Evolutionary conservation across 805 yeast species (phyloP), one percentile per base, ranked within the genome.

Genomic region (Candida broadrunensis): DNA sequence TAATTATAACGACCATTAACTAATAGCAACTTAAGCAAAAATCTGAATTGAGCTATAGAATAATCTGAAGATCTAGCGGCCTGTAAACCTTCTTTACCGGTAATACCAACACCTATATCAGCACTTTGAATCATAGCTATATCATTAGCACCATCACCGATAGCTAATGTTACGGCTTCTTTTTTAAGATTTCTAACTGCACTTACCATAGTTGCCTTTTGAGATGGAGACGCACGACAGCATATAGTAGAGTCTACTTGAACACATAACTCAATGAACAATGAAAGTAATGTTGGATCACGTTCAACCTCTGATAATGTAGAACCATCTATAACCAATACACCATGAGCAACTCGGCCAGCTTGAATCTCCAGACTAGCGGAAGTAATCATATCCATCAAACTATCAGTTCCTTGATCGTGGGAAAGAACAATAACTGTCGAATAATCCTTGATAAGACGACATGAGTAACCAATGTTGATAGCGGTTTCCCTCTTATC

Each of bases 111-210:
- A 21, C 99, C 99, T 41, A 93, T 88, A 62, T 93, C 98, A 0
- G 99, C 99, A 55, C 95, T 85, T 66, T 93, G 97, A 46, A 93
- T 93, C 99, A 93, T 93, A 1, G 99, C 98, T 58, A 93, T 90
- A 63, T 93, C 99, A 58, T 93, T 93, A 2, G 99, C 99, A 48
- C 99, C 99, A 65, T 93, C 99, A 6, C 99, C 99, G 57, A 93
- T 86, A 0, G 99, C 99, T 46, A 93, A 72, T 0, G 97, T 88
- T 5, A 93, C 97, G 31, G 86, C 75, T 2, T 65, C 65, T 37
- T 74, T 81, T 52, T 84, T 76, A 42, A 83, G 66, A n/a, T 73
- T 67, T 38, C 98, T 73, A n/a, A 95, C 88, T 25, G 81, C 74
- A 20, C 79, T 63, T 2, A 93, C 98, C 87, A 93, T 82, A 21